Conservation (phyloP, 768 basidiomycete genomes). For the Lentinula sp. region DNA sequence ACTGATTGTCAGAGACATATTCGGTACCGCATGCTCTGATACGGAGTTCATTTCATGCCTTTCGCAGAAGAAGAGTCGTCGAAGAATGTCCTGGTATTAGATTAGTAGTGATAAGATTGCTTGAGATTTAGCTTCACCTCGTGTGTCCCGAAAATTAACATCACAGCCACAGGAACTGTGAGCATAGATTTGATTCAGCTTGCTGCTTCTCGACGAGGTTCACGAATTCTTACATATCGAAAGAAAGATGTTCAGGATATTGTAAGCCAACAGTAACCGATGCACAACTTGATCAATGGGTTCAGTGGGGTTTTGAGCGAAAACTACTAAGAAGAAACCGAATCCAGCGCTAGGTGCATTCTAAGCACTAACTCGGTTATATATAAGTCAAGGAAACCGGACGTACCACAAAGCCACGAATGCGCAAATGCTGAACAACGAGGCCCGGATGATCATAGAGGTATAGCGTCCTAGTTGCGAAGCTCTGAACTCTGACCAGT, state of each 20-base stretch:
- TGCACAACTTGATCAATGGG: neutral
- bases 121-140: neutral
- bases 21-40: neutral
- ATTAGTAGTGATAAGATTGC: neutral
- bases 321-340: neutral
- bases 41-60: neutral
- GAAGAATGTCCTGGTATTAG: neutral
- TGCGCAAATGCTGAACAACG: neutral
- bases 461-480: neutral
- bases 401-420: neutral
- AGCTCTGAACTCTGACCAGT: neutral
- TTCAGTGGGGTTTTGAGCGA: neutral
- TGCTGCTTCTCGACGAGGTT: neutral
- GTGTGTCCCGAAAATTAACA: neutral
- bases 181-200: neutral
- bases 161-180: neutral
- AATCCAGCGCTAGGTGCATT: neutral
- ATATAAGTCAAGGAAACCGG: neutral
- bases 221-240: neutral
- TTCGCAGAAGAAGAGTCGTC: neutral
- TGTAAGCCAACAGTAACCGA: neutral
- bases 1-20: neutral
- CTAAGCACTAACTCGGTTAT: neutral
- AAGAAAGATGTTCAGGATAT: neutral
- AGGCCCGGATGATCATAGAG: neutral